A percentile compares a stretch with the other conserved stretches of the same genome.
Evolutionary conservation across 192 early-diverging fungal species (phyloP).

Genomic region (Podila minutissima): DNA sequence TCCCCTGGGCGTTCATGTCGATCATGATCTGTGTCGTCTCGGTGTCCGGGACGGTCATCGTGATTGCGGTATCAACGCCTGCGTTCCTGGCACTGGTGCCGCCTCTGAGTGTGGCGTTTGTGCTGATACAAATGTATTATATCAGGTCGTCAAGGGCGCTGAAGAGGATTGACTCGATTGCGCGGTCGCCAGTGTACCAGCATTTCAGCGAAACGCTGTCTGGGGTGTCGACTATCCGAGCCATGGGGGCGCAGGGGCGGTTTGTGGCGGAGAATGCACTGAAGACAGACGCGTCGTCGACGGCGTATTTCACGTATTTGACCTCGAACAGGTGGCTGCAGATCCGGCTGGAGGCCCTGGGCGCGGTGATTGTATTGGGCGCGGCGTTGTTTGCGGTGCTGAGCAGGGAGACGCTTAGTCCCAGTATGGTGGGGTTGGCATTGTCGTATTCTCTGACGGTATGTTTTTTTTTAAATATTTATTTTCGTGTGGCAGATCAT

Average conservation of each 20-base stretch:
- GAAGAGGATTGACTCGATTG: constrained; percentile 81
- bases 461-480: constrained; percentile 53
- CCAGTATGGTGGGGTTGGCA: constrained; percentile 74
- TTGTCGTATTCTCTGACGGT: constrained; percentile 69
- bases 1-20: constrained; percentile 59
- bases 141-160: constrained; percentile 77
- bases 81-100: constrained; percentile 3
- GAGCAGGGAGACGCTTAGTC: constrained; percentile 57
- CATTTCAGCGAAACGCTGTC: constrained; percentile 80
- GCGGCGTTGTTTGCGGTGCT: constrained; percentile 70
- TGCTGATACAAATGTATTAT: constrained; percentile 66
- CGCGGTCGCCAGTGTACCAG: constrained; percentile 78
- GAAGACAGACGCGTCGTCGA: constrained; percentile 14
- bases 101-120: constrained; percentile 49
- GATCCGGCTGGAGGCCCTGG: constrained; percentile 82
- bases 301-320: constrained; percentile 78
- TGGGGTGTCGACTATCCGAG: constrained; percentile 78
- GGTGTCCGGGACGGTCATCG: constrained; percentile 48
- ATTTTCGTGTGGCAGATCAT: too few relatives aligned
- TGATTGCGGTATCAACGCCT: constrained; percentile 49
- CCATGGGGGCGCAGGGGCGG: constrained; percentile 66
- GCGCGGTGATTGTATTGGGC: constrained; percentile 70
- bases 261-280: constrained; percentile 52
- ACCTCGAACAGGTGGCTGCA: constrained; percentile 74
- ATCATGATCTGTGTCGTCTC: constrained; percentile 45